Base-by-base conservation (phyloP, 208 protist genomes). In the Leishmania mexicana region DNA sequence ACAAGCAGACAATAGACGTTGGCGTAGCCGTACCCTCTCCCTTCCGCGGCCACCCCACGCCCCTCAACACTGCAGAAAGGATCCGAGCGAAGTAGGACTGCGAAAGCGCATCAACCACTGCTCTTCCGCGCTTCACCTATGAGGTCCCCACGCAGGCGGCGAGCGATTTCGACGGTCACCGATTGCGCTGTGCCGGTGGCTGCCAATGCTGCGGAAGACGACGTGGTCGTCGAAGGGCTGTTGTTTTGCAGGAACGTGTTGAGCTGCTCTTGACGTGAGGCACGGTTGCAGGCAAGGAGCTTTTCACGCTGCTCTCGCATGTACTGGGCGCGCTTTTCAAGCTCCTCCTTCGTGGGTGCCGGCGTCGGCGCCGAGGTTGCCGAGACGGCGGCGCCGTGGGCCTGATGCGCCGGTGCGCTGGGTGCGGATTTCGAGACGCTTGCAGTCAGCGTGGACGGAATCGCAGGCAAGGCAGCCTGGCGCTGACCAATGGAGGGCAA, bases 281-380 rank as follows among this genome's bases (percentile, higher is more conserved):
- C 93, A 58, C 94, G 96, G 75, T 96, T 98, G 70, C 88, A 83
- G 8, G 84, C 80, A 0, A 98, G 76, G 74, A 98, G 95, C 60
- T 87, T 88, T 75, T 95, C 93, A 1, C 95, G 92, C 80, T 98
- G 95, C 86, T 96, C 85, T 51, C 89, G 83, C 92, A 98, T 96
- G 85, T 98, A 91, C 78, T 88, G 57, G 5, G 91, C 95, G 28
- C 92, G 85, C 57, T 76, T 84, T 72, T 95, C 92, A 35, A 98
- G 86, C 81, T 98, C 92, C 78, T 94, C 88, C 80, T 92, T 88
- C 49, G 86, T 89, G 0, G 90, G 89, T 17, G 40, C 49, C 21
- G 67, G 62, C 3, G 81, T n/a, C 3, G 71, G 54, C 8, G 80
- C 62, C 24, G 75, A 19, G 24, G 49, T 71, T 15, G n/a, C 21